These are phyloP conservation scores for Metschnikowia chrysomelidarum DNA, from an alignment of 805 yeast species.

Conservation along the genomic window DNA sequence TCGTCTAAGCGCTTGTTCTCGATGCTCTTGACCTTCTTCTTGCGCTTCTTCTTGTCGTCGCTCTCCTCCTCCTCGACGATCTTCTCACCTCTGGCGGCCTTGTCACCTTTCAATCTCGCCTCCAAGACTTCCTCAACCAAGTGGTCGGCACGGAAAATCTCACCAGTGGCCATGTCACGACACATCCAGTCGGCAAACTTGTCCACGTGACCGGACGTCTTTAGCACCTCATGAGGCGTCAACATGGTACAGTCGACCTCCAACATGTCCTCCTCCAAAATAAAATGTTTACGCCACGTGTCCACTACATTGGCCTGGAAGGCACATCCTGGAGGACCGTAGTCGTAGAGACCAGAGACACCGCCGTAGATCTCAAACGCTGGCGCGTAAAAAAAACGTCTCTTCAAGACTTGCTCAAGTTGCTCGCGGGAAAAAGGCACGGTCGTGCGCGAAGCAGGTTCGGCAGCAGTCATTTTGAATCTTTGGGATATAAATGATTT, in stretches of 20 bases:
- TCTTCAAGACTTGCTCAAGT: conserved; percentile 85
- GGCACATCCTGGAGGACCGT: conserved; percentile 99
- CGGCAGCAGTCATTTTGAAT: conserved; percentile 1
- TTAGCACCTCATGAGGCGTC: conserved; percentile 96
- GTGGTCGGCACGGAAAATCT: conserved; percentile 98
- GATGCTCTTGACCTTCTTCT: conserved; percentile 85
- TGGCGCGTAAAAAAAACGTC: conserved; percentile 97
- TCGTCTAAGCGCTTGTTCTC: conserved; percentile 90
- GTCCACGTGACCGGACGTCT: conserved; percentile 99
- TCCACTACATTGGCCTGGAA: conserved; percentile 95
- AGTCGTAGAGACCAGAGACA: conserved; percentile 95
- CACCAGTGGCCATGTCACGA: conserved; percentile 92
- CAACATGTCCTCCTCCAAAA: conserved; percentile 96
- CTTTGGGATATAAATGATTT: conserved; percentile 6
- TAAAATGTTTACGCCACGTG: conserved; percentile 96
- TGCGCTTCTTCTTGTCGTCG: conserved; percentile 69
- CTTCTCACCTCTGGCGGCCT: conserved; percentile 87
- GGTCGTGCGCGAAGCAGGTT: conserved; percentile 6
- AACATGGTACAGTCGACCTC: conserved; percentile 98
- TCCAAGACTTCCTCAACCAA: conserved; percentile 97
- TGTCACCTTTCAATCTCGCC: conserved; percentile 93
- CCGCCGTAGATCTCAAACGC: conserved; percentile 98
- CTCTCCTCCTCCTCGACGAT: conserved; percentile 48
- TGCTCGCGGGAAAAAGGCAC: conserved; percentile 74
- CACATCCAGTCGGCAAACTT: conserved; percentile 99